Percentiles rank a stretch among this genome's conserved stretches.
Evolutionary conservation across 768 basidiomycete species (phyloP).

Genomic region (Boletus rufocinnamomeus): DNA sequence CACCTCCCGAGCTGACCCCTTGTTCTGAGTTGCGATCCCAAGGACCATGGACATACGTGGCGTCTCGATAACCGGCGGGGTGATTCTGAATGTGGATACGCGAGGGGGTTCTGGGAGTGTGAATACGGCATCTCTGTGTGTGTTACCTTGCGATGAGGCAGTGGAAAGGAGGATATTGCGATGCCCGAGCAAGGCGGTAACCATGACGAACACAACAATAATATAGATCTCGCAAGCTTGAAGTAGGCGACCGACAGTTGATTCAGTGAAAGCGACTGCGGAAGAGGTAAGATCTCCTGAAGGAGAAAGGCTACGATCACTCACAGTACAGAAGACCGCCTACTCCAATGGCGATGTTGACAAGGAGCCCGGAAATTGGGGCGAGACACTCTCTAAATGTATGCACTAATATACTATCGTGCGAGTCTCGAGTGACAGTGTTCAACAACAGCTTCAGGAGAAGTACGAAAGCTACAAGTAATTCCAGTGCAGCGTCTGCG

Average conservation of each 20-base stretch:
- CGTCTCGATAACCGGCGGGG: constrained; percentile 25
- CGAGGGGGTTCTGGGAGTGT: constrained; percentile 30
- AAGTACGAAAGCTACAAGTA: constrained; percentile 58
- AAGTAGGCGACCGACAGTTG: constrained; percentile 64
- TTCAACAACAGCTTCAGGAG: constrained; percentile 65
- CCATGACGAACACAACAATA: constrained; percentile 57
- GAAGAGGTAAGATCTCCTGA: constrained; percentile 13
- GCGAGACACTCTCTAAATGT: constrained; percentile 49
- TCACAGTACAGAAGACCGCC: constrained; percentile 60
- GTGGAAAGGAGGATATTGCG: constrained; percentile 4
- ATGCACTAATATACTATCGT: constrained; percentile 41
- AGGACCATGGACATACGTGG: constrained; percentile 29
- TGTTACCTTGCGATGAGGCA: background rate
- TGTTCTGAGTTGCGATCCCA: constrained; percentile 6
- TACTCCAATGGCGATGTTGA: constrained; percentile 55
- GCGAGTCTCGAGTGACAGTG: constrained; percentile 43
- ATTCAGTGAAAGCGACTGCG: constrained; percentile 69
- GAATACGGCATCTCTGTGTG: constrained; percentile 1
- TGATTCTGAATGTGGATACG: constrained; percentile 29
- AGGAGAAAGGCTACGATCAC: constrained; percentile 30
- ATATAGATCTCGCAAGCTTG: constrained; percentile 65
- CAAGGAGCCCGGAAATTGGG: constrained; percentile 51
- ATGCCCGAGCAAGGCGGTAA: constrained; percentile 42
- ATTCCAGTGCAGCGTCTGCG: constrained; percentile 57
- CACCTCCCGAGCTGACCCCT: constrained; percentile 11